Evolutionary conservation across 148 eudicot genomes (phyloP).

Genomic region (Camellia sinensis): DNA sequence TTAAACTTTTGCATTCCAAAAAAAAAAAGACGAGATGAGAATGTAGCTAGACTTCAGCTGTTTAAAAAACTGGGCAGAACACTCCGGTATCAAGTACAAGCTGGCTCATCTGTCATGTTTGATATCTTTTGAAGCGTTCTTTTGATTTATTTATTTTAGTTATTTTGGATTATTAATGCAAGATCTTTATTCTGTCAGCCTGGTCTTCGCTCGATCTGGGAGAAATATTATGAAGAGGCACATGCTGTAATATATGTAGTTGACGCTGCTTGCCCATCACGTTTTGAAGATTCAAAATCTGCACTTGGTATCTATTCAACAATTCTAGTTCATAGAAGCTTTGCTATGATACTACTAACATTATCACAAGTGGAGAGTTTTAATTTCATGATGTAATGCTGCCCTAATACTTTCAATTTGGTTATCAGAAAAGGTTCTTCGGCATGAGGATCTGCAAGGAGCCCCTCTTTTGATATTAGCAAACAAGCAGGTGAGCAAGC

Average conservation of each 20-base stretch:
- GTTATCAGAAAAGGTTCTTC: slow-evolving; percentile 81
- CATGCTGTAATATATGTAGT: slow-evolving; percentile 94
- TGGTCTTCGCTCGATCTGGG: slow-evolving; percentile 99
- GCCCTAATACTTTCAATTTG: slow-evolving; percentile 5
- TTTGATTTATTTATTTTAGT: not conserved
- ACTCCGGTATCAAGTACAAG: not conserved
- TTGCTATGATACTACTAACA: not conserved
- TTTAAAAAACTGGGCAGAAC: not conserved
- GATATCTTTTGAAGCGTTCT: not conserved
- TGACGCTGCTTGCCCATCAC: slow-evolving; percentile 83
- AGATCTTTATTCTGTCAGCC: slow-evolving; percentile 45
- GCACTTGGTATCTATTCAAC: slow-evolving; percentile 58
- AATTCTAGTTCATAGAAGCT: not conserved
- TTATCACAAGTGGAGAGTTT: not conserved
- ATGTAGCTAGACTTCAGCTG: not conserved
- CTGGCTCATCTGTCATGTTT: not conserved
- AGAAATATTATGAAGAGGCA: slow-evolving; percentile 98
- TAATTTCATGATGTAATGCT: not conserved
- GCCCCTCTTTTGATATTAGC: slow-evolving; percentile 94
- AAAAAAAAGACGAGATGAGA: not conserved
- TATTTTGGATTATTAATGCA: slow-evolving; percentile 15
- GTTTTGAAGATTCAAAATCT: slow-evolving; percentile 94
- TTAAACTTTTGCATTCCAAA: not conserved
- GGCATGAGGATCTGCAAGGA: slow-evolving; percentile 93
- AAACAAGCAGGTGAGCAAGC: slow-evolving; percentile 76